Evolutionary conservation across 2,329 filamentous ascomycete genomes (phyloP), one percentile per base, ranked within the genome.

Genomic region (Pyricularia grisea): DNA sequence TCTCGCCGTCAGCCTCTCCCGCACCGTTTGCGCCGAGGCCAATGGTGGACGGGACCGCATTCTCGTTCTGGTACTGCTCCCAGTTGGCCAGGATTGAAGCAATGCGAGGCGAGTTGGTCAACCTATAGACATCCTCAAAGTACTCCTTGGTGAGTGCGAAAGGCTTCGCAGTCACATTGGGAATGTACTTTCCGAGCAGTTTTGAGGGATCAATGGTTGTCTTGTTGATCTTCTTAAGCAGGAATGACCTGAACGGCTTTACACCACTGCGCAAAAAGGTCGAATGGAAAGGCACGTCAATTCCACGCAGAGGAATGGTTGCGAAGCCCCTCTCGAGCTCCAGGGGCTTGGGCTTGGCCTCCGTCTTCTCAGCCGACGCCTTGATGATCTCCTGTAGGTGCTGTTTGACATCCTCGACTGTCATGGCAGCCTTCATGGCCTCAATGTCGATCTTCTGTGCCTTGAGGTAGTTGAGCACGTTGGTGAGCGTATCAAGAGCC

Each of bases 181-280:
- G 95, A 73, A 99, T 98, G 83, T 99, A 99, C 83, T 99, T 99
- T 76, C 95, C 95, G 74, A 99, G 87, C 76, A 99, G 83, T 86
- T 98, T 98, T 79, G 92, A 91, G 5, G 95, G 95, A 79, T 99
- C 95, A 79, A 99, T 98, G 68, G 92, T 96, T 28, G 94, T 97
- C 88, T 97, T 97, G 87, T 98, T 93, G 83, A 99, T 98, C 88
- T 99, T 99, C 92, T 98, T 99, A 75, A 98, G 90, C 78, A 99
- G 81, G 88, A 99, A 99, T 64, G 90, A 94, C 73, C 95, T 88
- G 93, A 99, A 99, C 65, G 96, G 95, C 86, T 99, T 99, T 80
- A 99, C 95, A 75, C 95, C 96, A 58, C 93, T 97, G 69, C 96
- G 92, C 81, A 99, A 83, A 86, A 99, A 99, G 23, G 95, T 99